Conservation (phyloP, 2,329 filamentous ascomycete genomes). For the Lasiodiplodia citricola region DNA sequence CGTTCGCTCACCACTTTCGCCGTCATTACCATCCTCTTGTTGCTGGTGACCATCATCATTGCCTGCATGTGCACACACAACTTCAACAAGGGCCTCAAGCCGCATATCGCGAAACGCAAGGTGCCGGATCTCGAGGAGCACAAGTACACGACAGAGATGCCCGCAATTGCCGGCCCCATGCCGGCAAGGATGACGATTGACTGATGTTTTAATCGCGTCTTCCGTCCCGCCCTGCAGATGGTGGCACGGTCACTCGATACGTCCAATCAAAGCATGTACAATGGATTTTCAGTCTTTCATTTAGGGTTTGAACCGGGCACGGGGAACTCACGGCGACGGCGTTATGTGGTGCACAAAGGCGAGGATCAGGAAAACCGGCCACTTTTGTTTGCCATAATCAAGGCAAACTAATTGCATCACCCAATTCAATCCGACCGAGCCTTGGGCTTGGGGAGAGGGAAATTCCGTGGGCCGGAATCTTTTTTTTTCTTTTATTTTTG, state of each 20-base stretch:
- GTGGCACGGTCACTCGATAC: neutral
- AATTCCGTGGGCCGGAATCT: neutral
- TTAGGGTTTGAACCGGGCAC: neutral
- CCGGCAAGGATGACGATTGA: conserved; percentile 51
- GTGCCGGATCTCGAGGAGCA: conserved; percentile 57
- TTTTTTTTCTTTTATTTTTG: conserved; percentile 8
- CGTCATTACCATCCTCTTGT: conserved; percentile 86
- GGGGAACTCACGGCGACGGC: conserved; percentile 17
- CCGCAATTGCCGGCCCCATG: conserved; percentile 51
- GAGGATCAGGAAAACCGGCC: conserved; percentile 18
- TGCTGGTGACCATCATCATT: conserved; percentile 86
- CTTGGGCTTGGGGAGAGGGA: conserved; percentile 6
- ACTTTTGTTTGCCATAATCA: conserved; percentile 7
- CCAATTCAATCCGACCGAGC: conserved; percentile 8
- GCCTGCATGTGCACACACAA: conserved; percentile 88
- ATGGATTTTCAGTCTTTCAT: conserved; percentile 16
- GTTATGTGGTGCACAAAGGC: conserved; percentile 23
- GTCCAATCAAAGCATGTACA: conserved; percentile 15
- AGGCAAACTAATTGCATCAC: conserved; percentile 13
- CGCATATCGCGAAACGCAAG: conserved; percentile 72
- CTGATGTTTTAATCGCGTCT: conserved; percentile 27
- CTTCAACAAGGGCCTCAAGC: conserved; percentile 88
- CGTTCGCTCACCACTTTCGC: conserved; percentile 92
- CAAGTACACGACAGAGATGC: conserved; percentile 54
- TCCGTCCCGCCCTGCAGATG: conserved; percentile 7